Evolutionary conservation across 805 yeast genomes (phyloP), one percentile per base, ranked within the genome.

Genomic region (Schizosaccharomyces osmophilus): DNA sequence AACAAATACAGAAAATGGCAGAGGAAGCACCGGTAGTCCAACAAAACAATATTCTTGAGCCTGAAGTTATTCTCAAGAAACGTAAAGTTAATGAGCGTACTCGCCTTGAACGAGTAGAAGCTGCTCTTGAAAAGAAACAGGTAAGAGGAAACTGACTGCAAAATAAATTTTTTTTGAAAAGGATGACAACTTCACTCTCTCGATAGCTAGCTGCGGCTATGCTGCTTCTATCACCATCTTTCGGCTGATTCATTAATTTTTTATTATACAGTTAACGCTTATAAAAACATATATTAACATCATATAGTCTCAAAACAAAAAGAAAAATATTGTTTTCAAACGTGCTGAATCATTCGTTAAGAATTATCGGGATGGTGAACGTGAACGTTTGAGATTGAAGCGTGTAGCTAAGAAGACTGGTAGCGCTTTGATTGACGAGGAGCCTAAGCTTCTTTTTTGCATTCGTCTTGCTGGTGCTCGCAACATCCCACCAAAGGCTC

Each of bases 331-430:
- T 69, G 80, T 83, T 76, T 82, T 82, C 75, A 85, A 85, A 77
- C 85, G 95, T 83, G 86, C 90, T 73, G 94, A 90, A 78, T 86
- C 87, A 77, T 87, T 87, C 85, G 82, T 83, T 74, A 77, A 83
- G 78, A 95, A 87, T 79, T 87, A 87, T 84, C 79, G 78, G 70
- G 85, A 82, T 69, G 87, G 90, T 73, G 93, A 85, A 77, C 82
- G 87, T 76, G 85, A 93, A 69, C 74, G 73, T 68, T 73, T 66
- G 73, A 78, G 80, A 63, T 94, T 95, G 72, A 83, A 84, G 82
- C 87, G 95, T 78, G 78, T 82, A 73, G 96, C 96, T 70, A 86
- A 85, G 82, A 89, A 90, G 76, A 78, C 82, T 73, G 95, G 94
- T 76, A 82, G 93, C 72, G 85, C 83, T 87, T 89, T 83, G 81